phyloP scores from a whole-genome alignment of 2,329 filamentous ascomycete genomes.

The Fusarium poae region DNA sequence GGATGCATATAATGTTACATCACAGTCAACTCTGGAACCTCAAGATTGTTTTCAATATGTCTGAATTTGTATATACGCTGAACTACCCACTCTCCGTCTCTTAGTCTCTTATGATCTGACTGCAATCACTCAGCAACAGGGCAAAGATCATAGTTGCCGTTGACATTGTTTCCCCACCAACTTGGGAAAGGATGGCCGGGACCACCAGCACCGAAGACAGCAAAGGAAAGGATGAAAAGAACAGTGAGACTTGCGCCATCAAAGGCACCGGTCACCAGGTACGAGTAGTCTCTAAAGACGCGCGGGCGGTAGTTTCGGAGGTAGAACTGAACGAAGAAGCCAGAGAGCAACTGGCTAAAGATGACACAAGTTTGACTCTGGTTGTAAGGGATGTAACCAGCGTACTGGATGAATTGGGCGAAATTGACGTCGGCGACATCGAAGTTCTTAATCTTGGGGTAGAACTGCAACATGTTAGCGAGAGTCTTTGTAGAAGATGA shows the following conservation, averaged over 20 bases:
- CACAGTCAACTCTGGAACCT: background rate
- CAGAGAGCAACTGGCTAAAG: constrained; percentile 59
- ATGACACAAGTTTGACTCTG: constrained; percentile 68
- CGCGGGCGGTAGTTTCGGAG: constrained; percentile 65
- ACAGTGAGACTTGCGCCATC: constrained; percentile 64
- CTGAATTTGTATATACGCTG: background rate
- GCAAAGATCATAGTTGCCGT: constrained; percentile 64
- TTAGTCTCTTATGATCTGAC: too few species aligned
- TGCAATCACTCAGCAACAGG: constrained; percentile 53
- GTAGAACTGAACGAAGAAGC: constrained; percentile 65
- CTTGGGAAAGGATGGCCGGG: constrained; percentile 59
- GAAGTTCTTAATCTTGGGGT: constrained; percentile 61
- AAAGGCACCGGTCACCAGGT: constrained; percentile 65
- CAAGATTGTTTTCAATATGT: background rate
- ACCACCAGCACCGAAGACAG: constrained; percentile 66
- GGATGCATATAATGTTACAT: background rate
- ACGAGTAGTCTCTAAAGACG: constrained; percentile 67
- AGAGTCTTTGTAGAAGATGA: background rate
- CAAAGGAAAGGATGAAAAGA: constrained; percentile 67
- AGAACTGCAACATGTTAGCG: constrained; percentile 53
- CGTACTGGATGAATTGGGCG: constrained; percentile 67
- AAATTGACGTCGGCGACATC: constrained; percentile 62
- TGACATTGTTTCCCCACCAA: constrained; percentile 68
- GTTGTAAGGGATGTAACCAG: constrained; percentile 68
- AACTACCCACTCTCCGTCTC: background rate